Conservation (phyloP, 345 rosid species). For the Turritis glabra region DNA sequence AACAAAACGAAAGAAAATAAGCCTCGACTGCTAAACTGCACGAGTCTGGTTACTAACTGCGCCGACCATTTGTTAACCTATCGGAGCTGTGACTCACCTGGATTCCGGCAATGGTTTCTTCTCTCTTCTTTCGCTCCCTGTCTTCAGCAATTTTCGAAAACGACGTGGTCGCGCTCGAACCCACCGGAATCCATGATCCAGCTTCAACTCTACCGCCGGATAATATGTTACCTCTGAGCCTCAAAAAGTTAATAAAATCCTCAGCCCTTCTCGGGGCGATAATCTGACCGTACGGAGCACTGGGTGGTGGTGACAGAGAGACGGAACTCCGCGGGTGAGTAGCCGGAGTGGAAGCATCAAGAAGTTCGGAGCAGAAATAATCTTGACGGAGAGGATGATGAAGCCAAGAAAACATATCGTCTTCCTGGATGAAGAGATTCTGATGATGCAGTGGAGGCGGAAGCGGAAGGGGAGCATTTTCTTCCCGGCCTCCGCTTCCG, state of each 20-base stretch:
- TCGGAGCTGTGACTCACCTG: background rate
- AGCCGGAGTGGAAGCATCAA: constrained; percentile 35
- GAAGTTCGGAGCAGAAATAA: too few species aligned
- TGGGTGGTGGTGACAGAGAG: background rate
- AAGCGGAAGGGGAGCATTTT: too few species aligned
- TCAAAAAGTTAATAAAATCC: constrained; percentile 13
- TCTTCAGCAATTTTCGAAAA: background rate
- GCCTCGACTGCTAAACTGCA: too few species aligned
- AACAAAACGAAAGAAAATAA: background rate
- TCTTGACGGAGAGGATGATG: constrained; percentile 52
- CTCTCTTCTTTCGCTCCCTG: constrained; percentile 15
- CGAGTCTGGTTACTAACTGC: background rate
- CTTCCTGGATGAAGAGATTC: too few species aligned
- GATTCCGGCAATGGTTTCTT: background rate
- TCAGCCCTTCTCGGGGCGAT: background rate
- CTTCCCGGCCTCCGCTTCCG: too few species aligned
- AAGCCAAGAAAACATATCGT: constrained; percentile 86
- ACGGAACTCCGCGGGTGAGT: background rate
- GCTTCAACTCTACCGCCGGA: background rate
- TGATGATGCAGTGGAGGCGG: too few species aligned
- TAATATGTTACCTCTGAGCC: background rate
- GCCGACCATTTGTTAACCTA: background rate
- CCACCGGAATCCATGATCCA: background rate
- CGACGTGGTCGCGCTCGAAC: constrained; percentile 2
- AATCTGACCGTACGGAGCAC: background rate